Conservation (phyloP, 306 rosid species). For the Cicer arietinum region DNA sequence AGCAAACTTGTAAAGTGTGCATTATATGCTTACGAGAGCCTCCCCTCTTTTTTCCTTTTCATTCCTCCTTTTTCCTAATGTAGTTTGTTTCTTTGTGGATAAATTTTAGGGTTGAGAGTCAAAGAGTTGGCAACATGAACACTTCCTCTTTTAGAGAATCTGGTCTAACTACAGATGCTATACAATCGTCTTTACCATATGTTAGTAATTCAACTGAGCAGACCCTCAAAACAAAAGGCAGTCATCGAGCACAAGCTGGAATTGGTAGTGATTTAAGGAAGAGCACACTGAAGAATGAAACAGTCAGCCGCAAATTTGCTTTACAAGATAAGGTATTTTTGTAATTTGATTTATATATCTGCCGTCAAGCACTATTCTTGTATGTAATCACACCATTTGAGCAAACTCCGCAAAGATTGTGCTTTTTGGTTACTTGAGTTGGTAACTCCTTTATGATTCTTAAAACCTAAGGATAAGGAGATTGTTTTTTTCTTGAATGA, state of each 20-base stretch:
- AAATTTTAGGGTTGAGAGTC: constrained; percentile 58
- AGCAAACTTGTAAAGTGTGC: constrained; percentile 35
- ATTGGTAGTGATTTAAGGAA: constrained; percentile 45
- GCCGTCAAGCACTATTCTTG: constrained; percentile 21
- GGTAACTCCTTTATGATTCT: constrained; percentile 4
- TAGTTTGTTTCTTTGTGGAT: constrained; percentile 36
- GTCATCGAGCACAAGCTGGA: constrained; percentile 50
- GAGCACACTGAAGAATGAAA: constrained; percentile 62
- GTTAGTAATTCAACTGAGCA: constrained; percentile 54
- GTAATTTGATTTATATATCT: constrained; percentile 31
- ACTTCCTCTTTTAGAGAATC: constrained; percentile 52
- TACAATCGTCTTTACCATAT: constrained; percentile 53
- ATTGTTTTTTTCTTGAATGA: constrained; percentile 1
- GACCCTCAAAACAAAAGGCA: constrained; percentile 51
- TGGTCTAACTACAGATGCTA: constrained; percentile 46
- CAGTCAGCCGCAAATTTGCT: constrained; percentile 78
- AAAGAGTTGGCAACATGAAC: constrained; percentile 41
- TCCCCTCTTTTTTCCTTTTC: constrained; percentile 21
- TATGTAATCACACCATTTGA: constrained; percentile 2
- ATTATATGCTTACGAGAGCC: constrained; percentile 20
- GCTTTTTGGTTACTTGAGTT: constrained; percentile 14
- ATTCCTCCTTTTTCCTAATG: constrained; percentile 15
- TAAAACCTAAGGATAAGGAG: neutral
- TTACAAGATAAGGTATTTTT: constrained; percentile 90
- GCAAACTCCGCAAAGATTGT: neutral